These are phyloP conservation scores for Hygrophila difformis DNA, from an alignment of 257 asterid genomes.

Conservation along the genomic window DNA sequence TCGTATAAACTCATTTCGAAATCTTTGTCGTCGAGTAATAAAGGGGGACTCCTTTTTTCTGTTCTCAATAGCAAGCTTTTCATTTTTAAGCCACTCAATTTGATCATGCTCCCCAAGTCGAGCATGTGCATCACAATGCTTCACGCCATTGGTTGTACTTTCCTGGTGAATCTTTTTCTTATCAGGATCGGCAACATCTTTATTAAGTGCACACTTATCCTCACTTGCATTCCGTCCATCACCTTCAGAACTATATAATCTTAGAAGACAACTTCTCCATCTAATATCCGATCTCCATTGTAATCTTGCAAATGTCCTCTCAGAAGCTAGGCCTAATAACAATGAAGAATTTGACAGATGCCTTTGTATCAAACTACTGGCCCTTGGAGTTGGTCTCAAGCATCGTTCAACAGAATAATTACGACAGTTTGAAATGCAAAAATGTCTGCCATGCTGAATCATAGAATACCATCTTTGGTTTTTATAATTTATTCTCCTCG, in stretches of 20 bases:
- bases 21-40: constrained; percentile 59
- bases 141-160: constrained; percentile 22
- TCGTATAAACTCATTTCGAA: constrained; percentile 68
- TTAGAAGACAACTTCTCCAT: constrained; percentile 31
- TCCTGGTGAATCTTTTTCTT: constrained; percentile 37
- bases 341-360: constrained; percentile 27
- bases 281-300: constrained; percentile 28
- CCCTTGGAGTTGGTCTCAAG: constrained; percentile 25
- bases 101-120: constrained; percentile 90
- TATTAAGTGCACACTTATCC: constrained; percentile 38
- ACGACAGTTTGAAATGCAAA: constrained; percentile 26
- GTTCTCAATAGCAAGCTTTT: constrained; percentile 70
- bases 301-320: constrained; percentile 29
- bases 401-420: constrained; percentile 34
- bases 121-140: constrained; percentile 65
- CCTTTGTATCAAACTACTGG: constrained; percentile 35
- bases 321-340: constrained; percentile 29
- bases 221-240: constrained; percentile 85
- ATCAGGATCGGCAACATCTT: constrained; percentile 37
- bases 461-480: constrained; percentile 42
- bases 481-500: constrained; percentile 45
- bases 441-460: constrained; percentile 36
- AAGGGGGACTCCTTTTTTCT: constrained; percentile 87
- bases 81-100: constrained; percentile 78
- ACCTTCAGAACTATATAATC: constrained; percentile 80